Evolutionary conservation across 2,329 filamentous ascomycete genomes (phyloP), one percentile per base, ranked within the genome.

Genomic region (Fusarium pseudocircinatum): DNA sequence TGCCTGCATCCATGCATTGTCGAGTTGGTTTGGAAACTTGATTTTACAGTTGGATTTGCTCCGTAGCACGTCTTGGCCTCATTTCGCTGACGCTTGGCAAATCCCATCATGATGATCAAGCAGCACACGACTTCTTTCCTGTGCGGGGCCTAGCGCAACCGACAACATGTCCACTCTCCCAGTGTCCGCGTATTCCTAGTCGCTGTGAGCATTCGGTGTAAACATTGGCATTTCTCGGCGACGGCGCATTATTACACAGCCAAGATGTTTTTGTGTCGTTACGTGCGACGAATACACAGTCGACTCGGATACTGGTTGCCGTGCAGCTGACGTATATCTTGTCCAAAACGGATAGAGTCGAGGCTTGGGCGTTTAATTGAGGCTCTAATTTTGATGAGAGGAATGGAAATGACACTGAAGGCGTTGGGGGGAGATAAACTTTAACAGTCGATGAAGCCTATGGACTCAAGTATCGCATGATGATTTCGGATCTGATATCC

Each of bases 91-190:
- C 52, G 39, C 67, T 71, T 66, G 66, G 70, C 60, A 60, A 46
- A n/a, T 11, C 44, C 44, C 60, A 68, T 44, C 22, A n/a, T 42
- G 36, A 53, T 46, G 46, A 60, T 67, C 40, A 44, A 26, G 36
- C 24, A 18, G 58, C 71, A 73, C 71, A 73, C 62, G 71, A 73
- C 67, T 20, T 47, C 42, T 61, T 54, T 73, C 24, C 71, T 61
- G 12, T 16, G 54, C 42, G 42, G 42, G 47, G 67, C 28, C 46
- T 74, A 74, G 70, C 67, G 71, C 44, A 40, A n/a, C 60, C 57
- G 56, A 28, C n/a, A 16, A 39, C 36, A 64, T 24, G 30, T 32
- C 60, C 70, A 73, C 50, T 60, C 30, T 28, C 42, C 46, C 54
- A 53, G 50, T 43, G 37, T 66, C 54, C 61, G 64, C 54, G 32